These are phyloP conservation scores for Acanthamoeba lenticulata DNA, from an alignment of 208 protist species.

Conservation along the genomic window DNA sequence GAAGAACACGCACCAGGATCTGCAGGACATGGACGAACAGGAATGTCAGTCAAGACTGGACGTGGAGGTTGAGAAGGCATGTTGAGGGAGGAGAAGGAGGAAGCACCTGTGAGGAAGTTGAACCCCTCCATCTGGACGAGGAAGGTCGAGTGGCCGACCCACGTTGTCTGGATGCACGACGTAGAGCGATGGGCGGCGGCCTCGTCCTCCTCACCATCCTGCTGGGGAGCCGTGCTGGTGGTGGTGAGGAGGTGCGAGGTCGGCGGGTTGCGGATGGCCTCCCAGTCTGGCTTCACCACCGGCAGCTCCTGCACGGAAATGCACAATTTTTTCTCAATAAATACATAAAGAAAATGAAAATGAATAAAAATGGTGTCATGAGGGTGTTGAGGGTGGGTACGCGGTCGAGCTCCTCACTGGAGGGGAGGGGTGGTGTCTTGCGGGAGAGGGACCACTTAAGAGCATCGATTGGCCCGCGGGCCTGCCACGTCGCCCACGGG, in stretches of 20 bases:
- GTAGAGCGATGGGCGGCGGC: background rate
- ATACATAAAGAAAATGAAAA: background rate
- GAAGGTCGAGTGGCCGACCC: slow-evolving; percentile 66
- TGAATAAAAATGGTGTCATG: background rate
- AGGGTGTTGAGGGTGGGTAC: no score
- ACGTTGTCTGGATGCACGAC: slow-evolving; percentile 37
- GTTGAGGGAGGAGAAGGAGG: background rate
- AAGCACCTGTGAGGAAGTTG: slow-evolving; percentile 29
- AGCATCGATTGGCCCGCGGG: background rate
- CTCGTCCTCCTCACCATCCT: background rate
- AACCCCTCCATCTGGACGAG: slow-evolving; percentile 71
- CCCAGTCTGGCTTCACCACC: slow-evolving; percentile 19
- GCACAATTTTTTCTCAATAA: background rate
- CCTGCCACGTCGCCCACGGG: slow-evolving; percentile 37
- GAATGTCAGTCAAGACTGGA: no score
- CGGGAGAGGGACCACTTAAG: slow-evolving; percentile 38
- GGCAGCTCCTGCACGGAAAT: background rate
- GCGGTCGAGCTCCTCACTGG: slow-evolving; percentile 24
- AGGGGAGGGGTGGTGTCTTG: slow-evolving; percentile 32
- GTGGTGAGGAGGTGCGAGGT: background rate
- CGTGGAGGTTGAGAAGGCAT: background rate
- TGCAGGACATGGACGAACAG: no score
- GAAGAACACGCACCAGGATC: background rate
- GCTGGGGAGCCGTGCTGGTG: background rate
- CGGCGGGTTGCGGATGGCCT: slow-evolving; percentile 13